Evolutionary conservation across 225 moss, liverwort and hornwort genomes (phyloP).

Genomic region (Marchantia paleacea): DNA sequence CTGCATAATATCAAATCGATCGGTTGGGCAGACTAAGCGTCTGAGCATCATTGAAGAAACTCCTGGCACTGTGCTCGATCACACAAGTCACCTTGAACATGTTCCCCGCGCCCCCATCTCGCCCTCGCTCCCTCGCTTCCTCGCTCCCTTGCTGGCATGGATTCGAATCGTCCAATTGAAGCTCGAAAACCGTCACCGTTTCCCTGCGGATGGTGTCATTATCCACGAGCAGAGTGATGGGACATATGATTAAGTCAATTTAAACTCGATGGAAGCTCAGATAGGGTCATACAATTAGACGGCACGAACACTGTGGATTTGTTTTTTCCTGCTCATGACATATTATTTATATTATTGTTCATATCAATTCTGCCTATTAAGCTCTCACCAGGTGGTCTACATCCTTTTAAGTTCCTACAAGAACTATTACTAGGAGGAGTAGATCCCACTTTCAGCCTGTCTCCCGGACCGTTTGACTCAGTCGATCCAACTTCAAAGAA

Average conservation of each 20-base stretch:
- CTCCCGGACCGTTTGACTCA: neutral
- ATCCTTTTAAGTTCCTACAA: neutral
- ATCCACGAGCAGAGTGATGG: neutral
- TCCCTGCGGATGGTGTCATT: neutral
- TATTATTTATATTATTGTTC: neutral
- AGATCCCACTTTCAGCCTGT: no score
- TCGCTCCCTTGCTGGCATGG: neutral
- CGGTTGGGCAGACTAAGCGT: slow-evolving; percentile 5
- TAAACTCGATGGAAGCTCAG: neutral
- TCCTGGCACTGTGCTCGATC: slow-evolving; percentile 4
- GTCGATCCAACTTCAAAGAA: neutral
- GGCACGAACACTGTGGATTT: neutral
- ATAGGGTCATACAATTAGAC: neutral
- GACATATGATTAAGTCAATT: neutral
- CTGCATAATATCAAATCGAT: neutral
- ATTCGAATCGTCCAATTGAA: neutral
- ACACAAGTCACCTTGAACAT: neutral
- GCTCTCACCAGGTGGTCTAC: neutral
- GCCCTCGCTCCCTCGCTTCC: neutral
- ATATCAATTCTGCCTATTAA: neutral
- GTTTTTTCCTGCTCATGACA: neutral
- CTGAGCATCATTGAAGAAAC: slow-evolving; percentile 3
- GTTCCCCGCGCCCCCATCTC: neutral
- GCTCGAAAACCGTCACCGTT: slow-evolving; percentile 1
- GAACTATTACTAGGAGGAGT: neutral